Percentiles rank a stretch among this genome's conserved stretches.
Evolutionary conservation across 805 yeast genomes (phyloP).

Genomic region (Myxozyma monticola): DNA sequence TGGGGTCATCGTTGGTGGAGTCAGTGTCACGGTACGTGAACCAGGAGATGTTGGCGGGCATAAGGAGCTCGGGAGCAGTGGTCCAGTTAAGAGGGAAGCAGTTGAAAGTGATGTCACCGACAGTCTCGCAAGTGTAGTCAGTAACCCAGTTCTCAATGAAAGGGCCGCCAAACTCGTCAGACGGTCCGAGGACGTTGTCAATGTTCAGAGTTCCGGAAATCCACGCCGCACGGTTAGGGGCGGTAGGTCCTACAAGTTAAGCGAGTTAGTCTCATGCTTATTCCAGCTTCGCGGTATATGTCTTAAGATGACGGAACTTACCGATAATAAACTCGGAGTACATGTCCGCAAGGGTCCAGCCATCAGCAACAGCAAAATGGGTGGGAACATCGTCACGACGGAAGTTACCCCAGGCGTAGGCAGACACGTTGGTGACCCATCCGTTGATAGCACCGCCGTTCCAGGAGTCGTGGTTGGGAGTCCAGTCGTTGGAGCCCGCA

Average conservation of each 20-base stretch:
- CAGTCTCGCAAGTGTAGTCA: conserved; percentile 13
- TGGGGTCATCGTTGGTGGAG: conserved; percentile 32
- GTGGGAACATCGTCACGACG: conserved; percentile 33
- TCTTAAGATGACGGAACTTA: background rate
- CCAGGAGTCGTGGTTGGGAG: conserved; percentile 34
- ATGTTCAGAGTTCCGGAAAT: conserved; percentile 33
- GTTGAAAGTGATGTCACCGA: conserved; percentile 18
- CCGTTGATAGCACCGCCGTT: conserved; percentile 31
- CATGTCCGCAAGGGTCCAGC: conserved; percentile 36
- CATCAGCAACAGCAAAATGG: conserved; percentile 34
- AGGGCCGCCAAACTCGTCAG: conserved; percentile 29
- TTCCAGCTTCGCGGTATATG: too few species aligned
- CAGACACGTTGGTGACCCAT: conserved; percentile 34
- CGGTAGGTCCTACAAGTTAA: conserved; percentile 34
- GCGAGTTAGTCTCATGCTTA: too few species aligned
- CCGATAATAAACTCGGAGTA: conserved; percentile 34
- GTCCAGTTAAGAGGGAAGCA: conserved; percentile 34
- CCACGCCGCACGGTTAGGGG: conserved; percentile 35
- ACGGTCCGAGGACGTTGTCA: conserved; percentile 29
- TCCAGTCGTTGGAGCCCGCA: conserved; percentile 36
- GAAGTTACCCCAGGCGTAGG: conserved; percentile 33
- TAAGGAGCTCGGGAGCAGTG: conserved; percentile 30
- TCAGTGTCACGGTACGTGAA: conserved; percentile 31
- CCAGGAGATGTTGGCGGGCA: conserved; percentile 29
- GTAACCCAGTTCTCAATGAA: conserved; percentile 31